phyloP scores from a whole-genome alignment of 345 rosid genomes.

The Arabidopsis arenosa region DNA sequence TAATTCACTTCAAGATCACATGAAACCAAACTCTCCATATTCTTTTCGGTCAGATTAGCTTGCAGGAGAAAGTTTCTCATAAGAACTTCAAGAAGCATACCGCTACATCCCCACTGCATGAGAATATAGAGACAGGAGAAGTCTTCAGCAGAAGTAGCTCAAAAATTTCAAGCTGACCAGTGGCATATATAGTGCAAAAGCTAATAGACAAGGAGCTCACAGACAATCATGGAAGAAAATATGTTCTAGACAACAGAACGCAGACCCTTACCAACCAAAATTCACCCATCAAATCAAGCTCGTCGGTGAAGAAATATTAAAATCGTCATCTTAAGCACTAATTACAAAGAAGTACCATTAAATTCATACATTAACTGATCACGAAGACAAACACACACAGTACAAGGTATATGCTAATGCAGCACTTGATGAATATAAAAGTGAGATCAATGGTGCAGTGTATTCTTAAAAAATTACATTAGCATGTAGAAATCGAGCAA shows the following conservation, averaged over 20 bases:
- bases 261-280: constrained; percentile 6
- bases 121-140: constrained; percentile 38
- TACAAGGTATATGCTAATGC: constrained; percentile 23
- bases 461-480: constrained; percentile 12
- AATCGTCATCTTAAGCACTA: constrained; percentile 4
- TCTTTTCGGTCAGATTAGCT: constrained; percentile 52
- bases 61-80: constrained; percentile 55
- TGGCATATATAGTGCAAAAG: constrained; percentile 23
- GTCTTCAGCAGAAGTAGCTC: constrained; percentile 33
- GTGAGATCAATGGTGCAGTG: constrained; percentile 17
- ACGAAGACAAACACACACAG: constrained; percentile 9
- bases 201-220: constrained; percentile 22
- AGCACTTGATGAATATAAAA: constrained; percentile 15
- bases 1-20: constrained; percentile 83
- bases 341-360: constrained; percentile 1
- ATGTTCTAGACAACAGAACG: constrained; percentile 2
- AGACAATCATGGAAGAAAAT: constrained; percentile 25
- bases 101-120: constrained; percentile 83
- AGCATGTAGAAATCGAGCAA: constrained; percentile 28
- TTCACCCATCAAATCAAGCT: constrained; percentile 24
- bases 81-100: constrained; percentile 80
- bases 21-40: constrained; percentile 54
- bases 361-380: constrained; percentile 20
- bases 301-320: background rate
- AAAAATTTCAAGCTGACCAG: constrained; percentile 3